Conservation (phyloP, 2,329 filamentous ascomycete species). For the Apiospora hydei region DNA sequence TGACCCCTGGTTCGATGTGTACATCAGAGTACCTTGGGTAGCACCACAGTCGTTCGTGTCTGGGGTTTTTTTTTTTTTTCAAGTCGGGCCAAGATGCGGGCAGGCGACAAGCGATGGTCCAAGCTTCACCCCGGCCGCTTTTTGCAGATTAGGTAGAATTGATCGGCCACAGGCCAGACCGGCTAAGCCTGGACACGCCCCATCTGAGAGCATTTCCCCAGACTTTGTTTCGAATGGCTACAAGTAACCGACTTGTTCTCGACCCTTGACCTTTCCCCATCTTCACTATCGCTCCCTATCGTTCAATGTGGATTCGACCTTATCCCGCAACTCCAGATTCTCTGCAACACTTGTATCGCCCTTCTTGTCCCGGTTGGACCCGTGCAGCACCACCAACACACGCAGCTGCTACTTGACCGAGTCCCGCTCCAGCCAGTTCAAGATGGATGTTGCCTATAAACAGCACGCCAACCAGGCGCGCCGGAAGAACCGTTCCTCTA, state of each 20-base stretch:
- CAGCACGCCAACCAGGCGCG: slow-evolving; percentile 64
- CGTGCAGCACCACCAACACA: not conserved
- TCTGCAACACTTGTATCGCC: not conserved
- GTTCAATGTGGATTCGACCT: slow-evolving; percentile 1
- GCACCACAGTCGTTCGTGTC: not conserved
- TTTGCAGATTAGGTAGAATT: slow-evolving; percentile 6
- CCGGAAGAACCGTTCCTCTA: slow-evolving; percentile 65
- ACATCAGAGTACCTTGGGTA: not conserved
- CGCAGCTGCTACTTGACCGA: not conserved
- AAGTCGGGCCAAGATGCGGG: not conserved
- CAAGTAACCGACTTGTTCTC: slow-evolving; percentile 16
- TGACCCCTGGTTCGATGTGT: slow-evolving; percentile 8
- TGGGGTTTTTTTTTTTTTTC: not conserved
- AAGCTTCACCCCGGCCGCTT: not conserved
- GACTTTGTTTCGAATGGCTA: slow-evolving; percentile 7
- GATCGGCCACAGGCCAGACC: slow-evolving; percentile 1
- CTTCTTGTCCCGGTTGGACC: not conserved
- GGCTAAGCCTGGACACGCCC: slow-evolving; percentile 6
- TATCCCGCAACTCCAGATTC: not conserved
- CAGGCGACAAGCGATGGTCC: not conserved
- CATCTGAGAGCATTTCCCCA: slow-evolving; percentile 17
- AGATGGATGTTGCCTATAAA: slow-evolving; percentile 68
- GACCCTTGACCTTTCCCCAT: slow-evolving; percentile 9
- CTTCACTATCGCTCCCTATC: not conserved
- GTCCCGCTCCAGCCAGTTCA: slow-evolving; percentile 23